Conservation (phyloP, 108 stramenopile genomes). For the Nitzschia sp. region DNA sequence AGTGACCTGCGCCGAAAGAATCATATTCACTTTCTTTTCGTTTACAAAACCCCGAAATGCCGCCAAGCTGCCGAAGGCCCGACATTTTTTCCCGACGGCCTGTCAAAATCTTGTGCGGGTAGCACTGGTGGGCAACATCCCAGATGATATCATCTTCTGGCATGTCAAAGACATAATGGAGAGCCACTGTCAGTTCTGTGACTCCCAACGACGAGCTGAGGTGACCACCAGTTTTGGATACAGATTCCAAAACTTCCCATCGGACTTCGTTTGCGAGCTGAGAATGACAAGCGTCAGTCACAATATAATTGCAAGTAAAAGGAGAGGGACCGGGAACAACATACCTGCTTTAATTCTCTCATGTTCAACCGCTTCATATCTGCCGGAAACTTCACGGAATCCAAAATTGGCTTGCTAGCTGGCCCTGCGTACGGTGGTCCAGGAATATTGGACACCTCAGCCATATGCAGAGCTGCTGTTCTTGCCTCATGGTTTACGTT, state of each 20-base stretch:
- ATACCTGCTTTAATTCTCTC: constrained; percentile 84
- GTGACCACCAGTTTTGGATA: constrained; percentile 97
- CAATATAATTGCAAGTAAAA: not conserved
- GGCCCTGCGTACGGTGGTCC: constrained; percentile 87
- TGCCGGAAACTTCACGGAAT: constrained; percentile 75
- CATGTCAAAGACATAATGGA: constrained; percentile 98
- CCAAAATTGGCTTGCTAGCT: constrained; percentile 87
- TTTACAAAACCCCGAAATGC: constrained; percentile 95
- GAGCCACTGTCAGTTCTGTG: constrained; percentile 93
- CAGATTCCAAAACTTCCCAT: constrained; percentile 93
- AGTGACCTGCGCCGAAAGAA: constrained; percentile 97
- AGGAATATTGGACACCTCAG: constrained; percentile 28
- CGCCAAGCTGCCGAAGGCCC: constrained; percentile 85
- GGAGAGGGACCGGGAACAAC: not conserved
- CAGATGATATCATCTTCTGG: constrained; percentile 97
- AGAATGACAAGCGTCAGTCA: not conserved
- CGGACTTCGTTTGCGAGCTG: constrained; percentile 92
- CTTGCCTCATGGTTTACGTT: not conserved
- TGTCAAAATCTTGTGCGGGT: constrained; percentile 97
- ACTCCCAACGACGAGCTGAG: constrained; percentile 93
- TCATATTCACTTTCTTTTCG: constrained; percentile 93
- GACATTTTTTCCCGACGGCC: constrained; percentile 87
- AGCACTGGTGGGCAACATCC: constrained; percentile 98
- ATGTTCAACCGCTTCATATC: constrained; percentile 92
- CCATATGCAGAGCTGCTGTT: constrained; percentile 3